phyloP scores from a whole-genome alignment of 2,329 filamentous ascomycete species.

The Corniculantispora saksenae region DNA sequence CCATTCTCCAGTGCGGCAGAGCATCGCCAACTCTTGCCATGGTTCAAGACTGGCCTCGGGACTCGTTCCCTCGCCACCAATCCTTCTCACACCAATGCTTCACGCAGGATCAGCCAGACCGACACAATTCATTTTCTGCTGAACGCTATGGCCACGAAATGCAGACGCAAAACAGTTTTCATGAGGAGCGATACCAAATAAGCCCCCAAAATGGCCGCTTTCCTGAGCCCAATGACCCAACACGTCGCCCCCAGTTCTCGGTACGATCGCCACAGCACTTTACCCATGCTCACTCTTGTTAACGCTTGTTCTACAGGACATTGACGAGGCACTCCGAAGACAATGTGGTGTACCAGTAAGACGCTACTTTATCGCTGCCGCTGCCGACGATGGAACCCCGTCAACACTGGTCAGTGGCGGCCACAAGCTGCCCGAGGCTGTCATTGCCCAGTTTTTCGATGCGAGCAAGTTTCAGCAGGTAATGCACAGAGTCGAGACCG shows the following conservation, averaged over 20 bases:
- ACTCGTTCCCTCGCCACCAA: slow-evolving; percentile 39
- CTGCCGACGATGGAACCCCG: slow-evolving; percentile 49
- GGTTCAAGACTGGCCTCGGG: slow-evolving; percentile 44
- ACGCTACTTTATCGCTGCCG: slow-evolving; percentile 54
- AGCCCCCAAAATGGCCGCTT: slow-evolving; percentile 36
- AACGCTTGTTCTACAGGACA: slow-evolving; percentile 39
- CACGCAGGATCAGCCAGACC: slow-evolving; percentile 20
- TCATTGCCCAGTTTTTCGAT: slow-evolving; percentile 49
- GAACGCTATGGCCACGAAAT: slow-evolving; percentile 33
- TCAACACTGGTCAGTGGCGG: slow-evolving; percentile 49
- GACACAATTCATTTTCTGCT: slow-evolving; percentile 32
- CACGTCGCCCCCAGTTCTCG: slow-evolving; percentile 33
- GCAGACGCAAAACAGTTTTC: slow-evolving; percentile 17
- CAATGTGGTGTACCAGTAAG: slow-evolving; percentile 53
- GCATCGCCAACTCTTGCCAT: slow-evolving; percentile 30
- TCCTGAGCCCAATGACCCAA: slow-evolving; percentile 35
- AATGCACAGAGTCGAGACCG: slow-evolving; percentile 38
- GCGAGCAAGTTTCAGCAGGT: slow-evolving; percentile 43
- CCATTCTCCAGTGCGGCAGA: too few relatives aligned
- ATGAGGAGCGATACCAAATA: slow-evolving; percentile 27
- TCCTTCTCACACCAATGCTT: slow-evolving; percentile 23
- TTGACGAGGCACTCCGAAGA: slow-evolving; percentile 52
- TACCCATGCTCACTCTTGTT: not conserved
- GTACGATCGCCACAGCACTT: not conserved
- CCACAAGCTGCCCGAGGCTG: slow-evolving; percentile 37